Evolutionary conservation across 345 rosid species (phyloP), one percentile per base, ranked within the genome.

Genomic region (Eutrema yunnanense): DNA sequence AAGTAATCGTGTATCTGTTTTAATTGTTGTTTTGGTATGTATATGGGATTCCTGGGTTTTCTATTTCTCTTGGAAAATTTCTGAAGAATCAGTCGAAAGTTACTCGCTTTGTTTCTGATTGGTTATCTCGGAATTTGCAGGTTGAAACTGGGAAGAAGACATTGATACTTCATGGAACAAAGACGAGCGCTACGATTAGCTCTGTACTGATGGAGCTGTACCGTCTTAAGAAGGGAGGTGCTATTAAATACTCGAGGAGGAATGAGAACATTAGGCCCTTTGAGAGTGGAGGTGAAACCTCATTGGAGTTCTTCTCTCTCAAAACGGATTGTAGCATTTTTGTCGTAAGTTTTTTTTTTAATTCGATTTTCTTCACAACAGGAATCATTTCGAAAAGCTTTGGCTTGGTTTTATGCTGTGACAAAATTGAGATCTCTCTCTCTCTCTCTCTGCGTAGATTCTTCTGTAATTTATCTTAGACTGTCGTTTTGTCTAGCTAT

Each of bases 71-170:
- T 22, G 7, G 14, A 11, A 22, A 11, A 11, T 33, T 30, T 6
- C 0, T 19, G 1, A 27, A 62, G 41, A 53, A 51, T 11, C 12
- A n/a, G 2, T 29, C 19, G 9, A 34, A 72, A 78, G 57, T 36
- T 36, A 3, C 38, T 10, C 9, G 34, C 32, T 30, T 63, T 69
- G 62, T 19, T 27, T 42, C 5, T 55, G n/a, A 71, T 41, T 60
- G 32, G 26, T 27, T 27, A 48, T 3, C 9, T 61, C 1, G 41
- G n/a, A 30, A 51, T 57, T 47, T 49, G 60, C 71, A 95, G 99
- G 87, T 95, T 43, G 99, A 95, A 69, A 87, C 83, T 5, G 97
- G 96, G 84, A 95, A 83, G 90, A 95, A 92, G 86, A 90, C 98
- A 0, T 84, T 95, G 82, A 79, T 95, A 60, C 92, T 95, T 51